Evolutionary conservation across 2,329 filamentous ascomycete species (phyloP).

Genomic region (Trichophyton mentagrophytes): DNA sequence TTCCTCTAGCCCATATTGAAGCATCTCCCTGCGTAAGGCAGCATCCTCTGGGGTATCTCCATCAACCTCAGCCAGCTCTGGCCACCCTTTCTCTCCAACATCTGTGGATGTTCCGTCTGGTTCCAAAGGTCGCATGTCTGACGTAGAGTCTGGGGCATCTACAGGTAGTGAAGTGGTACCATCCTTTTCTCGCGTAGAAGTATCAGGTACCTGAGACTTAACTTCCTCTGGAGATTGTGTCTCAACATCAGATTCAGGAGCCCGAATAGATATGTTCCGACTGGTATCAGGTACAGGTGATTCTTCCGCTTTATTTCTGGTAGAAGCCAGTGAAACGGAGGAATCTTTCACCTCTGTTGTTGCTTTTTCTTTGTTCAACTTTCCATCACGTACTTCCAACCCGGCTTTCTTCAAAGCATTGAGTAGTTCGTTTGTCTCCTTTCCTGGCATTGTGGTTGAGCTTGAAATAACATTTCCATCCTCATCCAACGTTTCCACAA

Average conservation of each 20-base stretch:
- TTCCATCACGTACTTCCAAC: conserved; percentile 34
- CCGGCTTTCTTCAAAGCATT: conserved; percentile 69
- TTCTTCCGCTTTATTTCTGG: not conserved
- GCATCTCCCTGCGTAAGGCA: conserved; percentile 70
- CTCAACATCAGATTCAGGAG: not conserved
- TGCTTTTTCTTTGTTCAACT: conserved; percentile 7
- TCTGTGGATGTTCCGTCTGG: not conserved
- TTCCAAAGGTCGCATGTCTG: not conserved
- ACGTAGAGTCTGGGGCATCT: conserved; percentile 4
- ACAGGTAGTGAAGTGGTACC: not conserved
- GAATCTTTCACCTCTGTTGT: conserved; percentile 5
- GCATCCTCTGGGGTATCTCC: conserved; percentile 67
- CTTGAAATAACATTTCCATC: conserved; percentile 69
- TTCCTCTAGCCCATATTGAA: conserved; percentile 76
- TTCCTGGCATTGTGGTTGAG: conserved; percentile 53
- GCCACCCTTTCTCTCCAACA: conserved; percentile 10
- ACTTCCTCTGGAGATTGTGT: not conserved
- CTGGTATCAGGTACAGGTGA: not conserved
- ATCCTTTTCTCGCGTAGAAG: not conserved
- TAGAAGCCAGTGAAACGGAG: not conserved
- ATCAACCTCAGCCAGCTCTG: conserved; percentile 53
- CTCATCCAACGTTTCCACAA: conserved; percentile 83
- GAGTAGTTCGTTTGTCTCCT: conserved; percentile 53
- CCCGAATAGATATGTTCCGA: too few relatives aligned
- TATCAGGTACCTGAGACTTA: not conserved